Base-by-base conservation (phyloP, 495 filamentous ascomycete species). In the Penicillium antarcticum region DNA sequence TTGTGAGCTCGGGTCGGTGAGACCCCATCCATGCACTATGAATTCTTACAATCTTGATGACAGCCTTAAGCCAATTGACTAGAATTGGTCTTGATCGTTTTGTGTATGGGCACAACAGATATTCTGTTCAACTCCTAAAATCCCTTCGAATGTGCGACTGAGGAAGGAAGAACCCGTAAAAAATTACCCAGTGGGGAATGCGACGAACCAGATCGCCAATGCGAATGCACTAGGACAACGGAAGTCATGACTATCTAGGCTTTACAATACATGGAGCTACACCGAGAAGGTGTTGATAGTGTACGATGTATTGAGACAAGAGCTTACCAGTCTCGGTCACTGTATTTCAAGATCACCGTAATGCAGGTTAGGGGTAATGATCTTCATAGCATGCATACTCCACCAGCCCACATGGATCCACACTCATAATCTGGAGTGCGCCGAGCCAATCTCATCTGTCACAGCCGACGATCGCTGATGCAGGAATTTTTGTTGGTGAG, bases 331-430 rank as follows among this genome's bases (percentile, higher is more conserved):
- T 17, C 7, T 33, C n/a, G 4, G 56, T 58, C 37, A 51, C 32
- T 1, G 56, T 58, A 58, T 55, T 58, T 51, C 56, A 23, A 17
- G 17, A 18, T 19, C 3, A 9, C n/a, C 9, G 14, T 39, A 16
- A 19, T 48, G 12, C 19, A 38, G 16, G 16, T 18, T 44, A 31
- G 31, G 48, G 43, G 44, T 33, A 52, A 37, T 26, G 49, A 57
- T 57, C 45, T 52, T 34, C 54, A 42, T 29, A 10, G 26, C 2
- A 43, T 37, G 29, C 44, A 49, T 23, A 6, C 49, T 53, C 55
- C 55, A 53, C 35, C 45, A 26, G 26, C 39, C n/a, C n/a, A n/a
- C 38, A 12, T 35, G 1, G 38, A 4, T 41, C 38, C 8, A 17
- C 29, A 18, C 31, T 35, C 26, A 9, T 18, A 42, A 47, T 35